These are phyloP conservation scores for Podaxis carcinomalis DNA, from an alignment of 768 basidiomycete species.

Conservation along the genomic window DNA sequence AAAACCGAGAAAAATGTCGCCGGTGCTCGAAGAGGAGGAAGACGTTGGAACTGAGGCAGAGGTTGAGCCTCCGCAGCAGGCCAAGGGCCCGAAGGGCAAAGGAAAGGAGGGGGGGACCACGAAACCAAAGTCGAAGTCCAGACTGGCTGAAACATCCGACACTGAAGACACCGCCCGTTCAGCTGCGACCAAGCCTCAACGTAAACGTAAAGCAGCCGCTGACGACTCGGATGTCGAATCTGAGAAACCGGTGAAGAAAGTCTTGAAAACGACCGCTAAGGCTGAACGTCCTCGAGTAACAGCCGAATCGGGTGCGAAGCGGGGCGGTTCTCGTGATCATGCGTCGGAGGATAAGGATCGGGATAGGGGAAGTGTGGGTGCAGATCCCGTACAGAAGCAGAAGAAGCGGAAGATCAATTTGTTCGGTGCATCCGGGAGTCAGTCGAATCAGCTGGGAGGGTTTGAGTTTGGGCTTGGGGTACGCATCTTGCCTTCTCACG, in stretches of 20 bases:
- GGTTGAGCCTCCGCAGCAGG: slow-evolving; percentile 13
- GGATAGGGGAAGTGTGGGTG: slow-evolving; percentile 20
- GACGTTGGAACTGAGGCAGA: slow-evolving; percentile 16
- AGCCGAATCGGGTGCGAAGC: slow-evolving; percentile 14
- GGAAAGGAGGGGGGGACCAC: slow-evolving; percentile 22
- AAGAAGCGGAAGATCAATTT: slow-evolving; percentile 70
- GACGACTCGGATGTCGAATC: slow-evolving; percentile 13
- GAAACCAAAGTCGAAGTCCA: slow-evolving; percentile 10
- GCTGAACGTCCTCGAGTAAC: slow-evolving; percentile 16
- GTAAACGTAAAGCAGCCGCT: slow-evolving; percentile 32
- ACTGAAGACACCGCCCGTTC: slow-evolving; percentile 15
- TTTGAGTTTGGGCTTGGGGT: slow-evolving; percentile 28
- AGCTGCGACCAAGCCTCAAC: slow-evolving; percentile 24
- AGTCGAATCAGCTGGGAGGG: slow-evolving; percentile 43
- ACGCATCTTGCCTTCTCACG: slow-evolving; percentile 8
- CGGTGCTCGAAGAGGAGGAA: slow-evolving; percentile 13
- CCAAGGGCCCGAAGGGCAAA: slow-evolving; percentile 26
- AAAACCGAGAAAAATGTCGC: slow-evolving; percentile 18
- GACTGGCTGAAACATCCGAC: slow-evolving; percentile 16
- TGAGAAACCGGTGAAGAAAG: slow-evolving; percentile 11
- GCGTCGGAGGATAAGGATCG: slow-evolving; percentile 20
- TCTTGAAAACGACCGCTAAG: slow-evolving; percentile 16
- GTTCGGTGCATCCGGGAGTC: slow-evolving; percentile 38
- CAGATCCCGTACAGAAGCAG: slow-evolving; percentile 43
- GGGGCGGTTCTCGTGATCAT: slow-evolving; percentile 6